These are phyloP conservation scores for Paramyrothecium sp. DNA, from an alignment of 2,329 filamentous ascomycete species.

Conservation along the genomic window DNA sequence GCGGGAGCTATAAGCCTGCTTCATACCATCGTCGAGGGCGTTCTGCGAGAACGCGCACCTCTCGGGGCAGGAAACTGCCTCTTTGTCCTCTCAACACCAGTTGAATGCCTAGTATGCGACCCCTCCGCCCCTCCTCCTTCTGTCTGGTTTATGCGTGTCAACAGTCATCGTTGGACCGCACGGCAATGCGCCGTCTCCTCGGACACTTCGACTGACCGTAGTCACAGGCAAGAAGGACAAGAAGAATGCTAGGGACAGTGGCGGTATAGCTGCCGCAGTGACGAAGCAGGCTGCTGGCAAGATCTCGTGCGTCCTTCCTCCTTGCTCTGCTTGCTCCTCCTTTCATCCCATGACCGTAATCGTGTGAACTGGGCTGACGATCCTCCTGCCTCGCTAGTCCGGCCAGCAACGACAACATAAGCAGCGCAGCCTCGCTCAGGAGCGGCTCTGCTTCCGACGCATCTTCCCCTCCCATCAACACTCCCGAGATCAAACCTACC, in stretches of 20 bases:
- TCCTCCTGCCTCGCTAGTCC: constrained; percentile 14
- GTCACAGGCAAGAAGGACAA: constrained; percentile 47
- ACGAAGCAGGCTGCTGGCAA: constrained; percentile 51
- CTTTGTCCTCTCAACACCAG: constrained; percentile 22
- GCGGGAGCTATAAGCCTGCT: constrained; percentile 7
- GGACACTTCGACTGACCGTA: constrained; percentile 17
- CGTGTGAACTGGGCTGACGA: constrained; percentile 17
- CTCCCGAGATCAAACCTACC: constrained; percentile 43
- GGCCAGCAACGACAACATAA: constrained; percentile 21
- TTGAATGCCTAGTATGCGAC: constrained; percentile 35
- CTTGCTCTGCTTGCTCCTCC: constrained; percentile 8
- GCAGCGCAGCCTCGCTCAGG: constrained; percentile 29
- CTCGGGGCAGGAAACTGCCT: constrained; percentile 29
- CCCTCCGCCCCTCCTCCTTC: neutral
- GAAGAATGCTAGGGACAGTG: constrained; percentile 54
- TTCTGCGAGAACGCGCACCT: constrained; percentile 27
- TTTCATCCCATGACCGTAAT: constrained; percentile 25
- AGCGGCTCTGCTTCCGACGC: constrained; percentile 38
- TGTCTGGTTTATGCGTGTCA: constrained; percentile 1
- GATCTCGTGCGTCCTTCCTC: constrained; percentile 43
- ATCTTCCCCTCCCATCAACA: constrained; percentile 42
- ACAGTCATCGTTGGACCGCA: constrained; percentile 1
- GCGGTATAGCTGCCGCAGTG: constrained; percentile 52
- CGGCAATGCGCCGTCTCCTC: constrained; percentile 1
- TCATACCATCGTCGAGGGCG: constrained; percentile 12